These are phyloP conservation scores for Escallonia rubra DNA, from an alignment of 129 eudicot species.

Conservation along the genomic window DNA sequence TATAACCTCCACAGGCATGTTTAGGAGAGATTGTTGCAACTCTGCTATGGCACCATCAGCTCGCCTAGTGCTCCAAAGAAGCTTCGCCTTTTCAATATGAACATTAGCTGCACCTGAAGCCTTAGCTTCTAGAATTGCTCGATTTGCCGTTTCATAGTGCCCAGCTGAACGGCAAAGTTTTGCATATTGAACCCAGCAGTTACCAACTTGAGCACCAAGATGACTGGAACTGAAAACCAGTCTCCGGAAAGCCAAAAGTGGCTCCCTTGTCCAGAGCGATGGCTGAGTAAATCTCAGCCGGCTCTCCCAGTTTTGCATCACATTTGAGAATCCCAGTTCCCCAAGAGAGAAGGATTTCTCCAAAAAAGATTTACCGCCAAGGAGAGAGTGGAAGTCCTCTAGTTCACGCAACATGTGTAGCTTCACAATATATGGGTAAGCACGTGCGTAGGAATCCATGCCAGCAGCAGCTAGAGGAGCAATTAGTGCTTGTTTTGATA, in stretches of 20 bases:
- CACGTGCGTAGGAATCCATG: conserved; percentile 97
- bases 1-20: conserved; percentile 73
- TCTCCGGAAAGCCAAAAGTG: conserved; percentile 91
- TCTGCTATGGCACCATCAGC: conserved; percentile 97
- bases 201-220: conserved; percentile 72
- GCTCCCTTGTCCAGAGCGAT: conserved; percentile 95
- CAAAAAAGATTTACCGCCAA: conserved; percentile 80
- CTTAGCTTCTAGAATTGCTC: conserved; percentile 90
- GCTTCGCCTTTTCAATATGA: conserved; percentile 98
- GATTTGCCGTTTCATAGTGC: conserved; percentile 96
- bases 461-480: conserved; percentile 99
- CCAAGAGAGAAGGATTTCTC: conserved; percentile 45
- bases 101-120: conserved; percentile 80
- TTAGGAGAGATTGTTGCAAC: conserved; percentile 79
- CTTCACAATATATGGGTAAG: conserved; percentile 93
- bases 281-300: conserved; percentile 85
- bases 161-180: conserved; percentile 98
- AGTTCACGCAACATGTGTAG: conserved; percentile 90
- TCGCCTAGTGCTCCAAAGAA: conserved; percentile 91
- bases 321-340: conserved; percentile 60
- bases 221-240: conserved; percentile 84
- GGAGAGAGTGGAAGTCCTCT: conserved; percentile 75
- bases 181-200: conserved; percentile 94
- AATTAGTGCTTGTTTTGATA: conserved; percentile 88
- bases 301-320: conserved; percentile 68